Conservation (phyloP, 345 rosid genomes). For the Nasturtium officinale region DNA sequence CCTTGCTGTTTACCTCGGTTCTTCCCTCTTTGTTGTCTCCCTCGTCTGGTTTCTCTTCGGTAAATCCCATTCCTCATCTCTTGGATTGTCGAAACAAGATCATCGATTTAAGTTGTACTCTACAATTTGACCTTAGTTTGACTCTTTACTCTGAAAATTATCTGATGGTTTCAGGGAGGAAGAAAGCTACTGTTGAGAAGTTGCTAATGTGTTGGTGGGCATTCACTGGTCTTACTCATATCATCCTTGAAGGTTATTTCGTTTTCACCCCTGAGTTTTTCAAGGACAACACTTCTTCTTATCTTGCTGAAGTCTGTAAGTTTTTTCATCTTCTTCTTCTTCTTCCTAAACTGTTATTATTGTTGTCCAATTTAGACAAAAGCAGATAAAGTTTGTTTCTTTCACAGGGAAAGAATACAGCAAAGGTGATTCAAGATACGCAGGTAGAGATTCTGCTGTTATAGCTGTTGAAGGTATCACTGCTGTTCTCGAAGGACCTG, state of each 20-base stretch:
- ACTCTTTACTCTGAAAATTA: background rate
- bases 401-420: slow-evolving; percentile 94
- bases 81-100: background rate
- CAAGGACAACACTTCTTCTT: slow-evolving; percentile 69
- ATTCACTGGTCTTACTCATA: slow-evolving; percentile 89
- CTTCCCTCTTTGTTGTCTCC: slow-evolving; percentile 61
- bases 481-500: slow-evolving; percentile 85
- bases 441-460: slow-evolving; percentile 67
- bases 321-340: slow-evolving; percentile 10
- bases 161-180: slow-evolving; percentile 36
- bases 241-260: slow-evolving; percentile 85
- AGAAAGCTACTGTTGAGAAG: slow-evolving; percentile 55
- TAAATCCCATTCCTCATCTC: slow-evolving; percentile 29
- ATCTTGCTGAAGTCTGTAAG: slow-evolving; percentile 96
- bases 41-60: slow-evolving; percentile 78
- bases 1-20: slow-evolving; percentile 48
- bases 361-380: background rate
- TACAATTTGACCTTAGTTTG: slow-evolving; percentile 11
- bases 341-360: background rate
- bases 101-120: background rate
- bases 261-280: slow-evolving; percentile 86
- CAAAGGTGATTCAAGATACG: slow-evolving; percentile 97
- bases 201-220: slow-evolving; percentile 98
- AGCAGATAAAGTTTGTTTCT: background rate
- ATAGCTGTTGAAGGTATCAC: slow-evolving; percentile 86